Evolutionary conservation across 441 rosid species (phyloP), one percentile per base, ranked within the genome.

Genomic region (Biscutella auriculata): DNA sequence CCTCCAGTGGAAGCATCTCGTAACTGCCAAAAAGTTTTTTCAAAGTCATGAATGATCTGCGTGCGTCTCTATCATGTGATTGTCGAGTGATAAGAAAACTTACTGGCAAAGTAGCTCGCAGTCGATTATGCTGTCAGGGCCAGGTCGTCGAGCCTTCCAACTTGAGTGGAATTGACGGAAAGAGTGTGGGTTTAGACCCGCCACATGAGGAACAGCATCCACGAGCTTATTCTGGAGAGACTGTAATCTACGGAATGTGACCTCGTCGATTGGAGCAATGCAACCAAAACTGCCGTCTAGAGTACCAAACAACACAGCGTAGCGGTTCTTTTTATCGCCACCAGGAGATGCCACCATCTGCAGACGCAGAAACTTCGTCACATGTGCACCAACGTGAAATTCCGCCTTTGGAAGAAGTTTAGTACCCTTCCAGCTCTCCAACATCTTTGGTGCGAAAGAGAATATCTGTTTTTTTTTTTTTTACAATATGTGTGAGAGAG

Each of bases 341-440:
- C 73, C 81, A 6, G 85, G 67, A 57, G 86, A 62, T 51, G 75
- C 74, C 73, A 93, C 95, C 96, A 89, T 93, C 74, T 84, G 89
- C 68, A 93, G 69, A 68, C 99, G 80, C 70, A 83, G 72, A 79
- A 93, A 93, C 78, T 87, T 93, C 19, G 95, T 78, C 55, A 93
- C 84, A 58, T 81, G 96, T 53, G 99, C 85, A 45, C 96, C 97
- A 0, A 81, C 86, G 53, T 93, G 99, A 82, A 93, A 89, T 68
- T 93, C 99, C 4, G 88, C 95, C 78, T 93, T 87, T 17, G 95
- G 79, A 36, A 93, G 97, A 73, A 93, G 90, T 74, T 93, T 93
- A 73, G 81, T 93, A 49, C 99, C 99, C 63, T 89, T 93, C 99
- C 97, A 87, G 69, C 97, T 93, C 82, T 93, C 99, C 0, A 91